A percentile compares a stretch with the other conserved stretches of the same genome.
Evolutionary conservation across 257 asterid genomes (phyloP).

Genomic region (Rehmannia glutinosa): DNA sequence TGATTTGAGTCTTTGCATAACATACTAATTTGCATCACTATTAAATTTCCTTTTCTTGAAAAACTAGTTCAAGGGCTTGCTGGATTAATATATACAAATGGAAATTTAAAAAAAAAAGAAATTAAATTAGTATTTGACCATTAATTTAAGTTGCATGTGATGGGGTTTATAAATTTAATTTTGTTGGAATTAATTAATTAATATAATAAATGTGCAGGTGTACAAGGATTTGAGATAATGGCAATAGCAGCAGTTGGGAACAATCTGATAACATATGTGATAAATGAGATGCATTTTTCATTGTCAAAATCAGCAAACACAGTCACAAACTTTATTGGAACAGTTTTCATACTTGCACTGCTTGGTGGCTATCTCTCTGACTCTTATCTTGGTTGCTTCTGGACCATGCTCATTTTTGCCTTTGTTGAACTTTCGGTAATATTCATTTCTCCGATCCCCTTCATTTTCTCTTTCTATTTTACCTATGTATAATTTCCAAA

Average conservation of each 20-base stretch:
- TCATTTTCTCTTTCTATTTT: neutral
- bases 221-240: slow-evolving; percentile 95
- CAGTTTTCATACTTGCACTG: slow-evolving; percentile 71
- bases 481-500: neutral
- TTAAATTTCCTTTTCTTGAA: no score
- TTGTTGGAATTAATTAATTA: no score
- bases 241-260: slow-evolving; percentile 97
- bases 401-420: slow-evolving; percentile 90
- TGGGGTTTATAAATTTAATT: neutral
- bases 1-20: no score
- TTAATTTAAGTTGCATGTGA: no score
- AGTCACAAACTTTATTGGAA: slow-evolving; percentile 88
- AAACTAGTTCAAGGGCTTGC: no score
- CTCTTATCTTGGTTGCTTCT: slow-evolving; percentile 86
- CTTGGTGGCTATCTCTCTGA: slow-evolving; percentile 94
- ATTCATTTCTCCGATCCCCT: neutral
- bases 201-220: slow-evolving; percentile 39
- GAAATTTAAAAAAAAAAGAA: no score
- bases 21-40: no score
- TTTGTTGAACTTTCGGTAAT: slow-evolving; percentile 83
- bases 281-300: slow-evolving; percentile 93
- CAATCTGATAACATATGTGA: slow-evolving; percentile 80
- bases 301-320: slow-evolving; percentile 75
- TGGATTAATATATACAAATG: no score
- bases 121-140: no score